Percentiles rank a stretch among this genome's conserved stretches.
Evolutionary conservation across 2,329 filamentous ascomycete genomes (phyloP).

Genomic region (Aureobasidium sp.): DNA sequence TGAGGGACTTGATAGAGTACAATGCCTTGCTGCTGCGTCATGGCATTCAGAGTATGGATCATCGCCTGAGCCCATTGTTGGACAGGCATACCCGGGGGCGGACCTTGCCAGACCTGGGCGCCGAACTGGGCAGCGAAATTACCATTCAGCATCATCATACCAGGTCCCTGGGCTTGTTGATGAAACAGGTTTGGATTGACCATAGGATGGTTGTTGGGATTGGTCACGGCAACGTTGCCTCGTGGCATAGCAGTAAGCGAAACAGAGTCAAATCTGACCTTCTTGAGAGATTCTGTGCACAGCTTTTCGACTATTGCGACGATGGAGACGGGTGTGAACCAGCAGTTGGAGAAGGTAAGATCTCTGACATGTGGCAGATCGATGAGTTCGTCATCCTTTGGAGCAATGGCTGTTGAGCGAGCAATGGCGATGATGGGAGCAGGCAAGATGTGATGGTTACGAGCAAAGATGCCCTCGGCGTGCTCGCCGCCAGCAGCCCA

Average conservation of each 20-base stretch:
- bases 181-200: neutral
- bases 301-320: constrained; percentile 46
- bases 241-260: constrained; percentile 50
- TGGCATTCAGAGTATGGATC: neutral
- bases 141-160: neutral
- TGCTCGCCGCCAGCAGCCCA: constrained; percentile 64
- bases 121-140: neutral
- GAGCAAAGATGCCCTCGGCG: constrained; percentile 52
- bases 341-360: constrained; percentile 62
- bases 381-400: constrained; percentile 32
- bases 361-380: constrained; percentile 51
- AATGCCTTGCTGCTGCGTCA: neutral
- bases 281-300: constrained; percentile 42
- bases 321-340: constrained; percentile 55
- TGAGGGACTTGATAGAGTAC: constrained; percentile 4
- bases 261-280: constrained; percentile 56
- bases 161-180: neutral
- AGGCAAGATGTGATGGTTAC: constrained; percentile 57
- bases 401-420: constrained; percentile 19
- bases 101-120: constrained; percentile 10
- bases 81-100: neutral
- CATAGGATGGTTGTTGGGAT: neutral
- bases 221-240: neutral
- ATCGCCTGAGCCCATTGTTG: constrained; percentile 9
- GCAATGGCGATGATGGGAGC: constrained; percentile 44